Percentiles rank a stretch among this genome's conserved stretches.
phyloP scores from a whole-genome alignment of 2,329 filamentous ascomycete genomes.

The Thermoascus crustaceus region DNA sequence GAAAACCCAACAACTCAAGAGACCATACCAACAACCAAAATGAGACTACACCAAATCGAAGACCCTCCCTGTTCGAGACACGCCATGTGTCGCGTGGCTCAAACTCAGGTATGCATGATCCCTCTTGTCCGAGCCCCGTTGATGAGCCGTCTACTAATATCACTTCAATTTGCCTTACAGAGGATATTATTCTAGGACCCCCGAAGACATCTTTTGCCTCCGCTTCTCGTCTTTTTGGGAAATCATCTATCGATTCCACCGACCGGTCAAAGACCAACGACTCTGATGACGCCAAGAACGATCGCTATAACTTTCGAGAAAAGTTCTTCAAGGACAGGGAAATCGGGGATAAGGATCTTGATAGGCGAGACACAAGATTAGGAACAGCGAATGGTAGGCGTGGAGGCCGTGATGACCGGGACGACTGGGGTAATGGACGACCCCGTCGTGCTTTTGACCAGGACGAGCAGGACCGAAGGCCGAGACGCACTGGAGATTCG shows the following conservation, averaged over 20 bases:
- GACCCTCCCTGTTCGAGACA: conserved; percentile 35
- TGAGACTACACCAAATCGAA: conserved; percentile 25
- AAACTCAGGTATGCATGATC: conserved; percentile 33
- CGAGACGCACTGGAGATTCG: conserved; percentile 35
- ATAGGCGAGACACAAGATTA: conserved; percentile 30
- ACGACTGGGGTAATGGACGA: conserved; percentile 35
- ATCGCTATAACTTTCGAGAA: conserved; percentile 55
- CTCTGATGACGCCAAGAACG: conserved; percentile 49
- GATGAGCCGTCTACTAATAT: conserved; percentile 11
- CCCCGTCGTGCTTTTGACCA: conserved; percentile 32
- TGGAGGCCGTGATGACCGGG: conserved; percentile 25
- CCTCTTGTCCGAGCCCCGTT: neutral
- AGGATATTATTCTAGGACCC: conserved; percentile 79
- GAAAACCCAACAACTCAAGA: conserved; percentile 28
- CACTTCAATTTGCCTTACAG: conserved; percentile 40
- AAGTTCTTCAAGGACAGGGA: conserved; percentile 34
- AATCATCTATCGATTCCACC: conserved; percentile 37
- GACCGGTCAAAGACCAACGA: conserved; percentile 43
- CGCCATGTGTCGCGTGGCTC: conserved; percentile 42
- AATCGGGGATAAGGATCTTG: conserved; percentile 26
- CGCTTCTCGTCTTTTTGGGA: conserved; percentile 49
- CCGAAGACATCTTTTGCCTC: conserved; percentile 78
- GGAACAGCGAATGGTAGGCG: conserved; percentile 26
- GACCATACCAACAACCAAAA: conserved; percentile 26
- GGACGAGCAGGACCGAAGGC: conserved; percentile 35